Evolutionary conservation across 2,329 filamentous ascomycete species (phyloP).

Genomic region (Pestalotiopsis sp.): DNA sequence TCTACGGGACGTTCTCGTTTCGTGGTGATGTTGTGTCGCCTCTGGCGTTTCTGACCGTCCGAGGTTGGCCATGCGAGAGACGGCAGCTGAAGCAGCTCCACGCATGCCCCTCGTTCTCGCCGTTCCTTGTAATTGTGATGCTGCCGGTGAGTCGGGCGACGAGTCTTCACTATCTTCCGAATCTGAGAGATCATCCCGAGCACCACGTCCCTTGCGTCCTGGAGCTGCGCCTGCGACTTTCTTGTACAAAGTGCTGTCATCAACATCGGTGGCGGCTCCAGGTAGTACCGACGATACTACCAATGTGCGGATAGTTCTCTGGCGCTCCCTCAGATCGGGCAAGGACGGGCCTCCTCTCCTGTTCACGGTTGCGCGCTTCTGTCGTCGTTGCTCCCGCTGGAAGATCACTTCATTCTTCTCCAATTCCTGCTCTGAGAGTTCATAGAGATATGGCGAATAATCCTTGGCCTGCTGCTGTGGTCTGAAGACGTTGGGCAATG

Average conservation of each 20-base stretch:
- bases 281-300: slow-evolving; percentile 92
- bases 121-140: slow-evolving; percentile 74
- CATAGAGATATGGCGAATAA: slow-evolving; percentile 90
- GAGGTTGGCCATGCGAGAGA: slow-evolving; percentile 82
- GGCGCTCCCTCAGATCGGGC: slow-evolving; percentile 94
- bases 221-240: slow-evolving; percentile 62
- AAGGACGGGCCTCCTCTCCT: slow-evolving; percentile 87
- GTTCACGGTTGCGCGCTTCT: slow-evolving; percentile 89
- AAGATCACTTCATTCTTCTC: slow-evolving; percentile 92
- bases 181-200: slow-evolving; percentile 74
- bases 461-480: slow-evolving; percentile 93
- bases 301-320: slow-evolving; percentile 88
- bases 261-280: slow-evolving; percentile 76
- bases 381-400: slow-evolving; percentile 87
- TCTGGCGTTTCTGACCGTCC: slow-evolving; percentile 91
- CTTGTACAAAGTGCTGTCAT: slow-evolving; percentile 88
- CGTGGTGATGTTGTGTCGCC: slow-evolving; percentile 68
- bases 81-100: slow-evolving; percentile 82
- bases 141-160: slow-evolving; percentile 80
- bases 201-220: slow-evolving; percentile 56
- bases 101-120: slow-evolving; percentile 87
- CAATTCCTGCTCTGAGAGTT: slow-evolving; percentile 86
- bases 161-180: slow-evolving; percentile 93
- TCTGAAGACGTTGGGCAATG: slow-evolving; percentile 80
- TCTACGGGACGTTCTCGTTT: slow-evolving; percentile 69